Base-by-base conservation (phyloP, 805 yeast species). In the Tetrapisispora phaffii region DNA sequence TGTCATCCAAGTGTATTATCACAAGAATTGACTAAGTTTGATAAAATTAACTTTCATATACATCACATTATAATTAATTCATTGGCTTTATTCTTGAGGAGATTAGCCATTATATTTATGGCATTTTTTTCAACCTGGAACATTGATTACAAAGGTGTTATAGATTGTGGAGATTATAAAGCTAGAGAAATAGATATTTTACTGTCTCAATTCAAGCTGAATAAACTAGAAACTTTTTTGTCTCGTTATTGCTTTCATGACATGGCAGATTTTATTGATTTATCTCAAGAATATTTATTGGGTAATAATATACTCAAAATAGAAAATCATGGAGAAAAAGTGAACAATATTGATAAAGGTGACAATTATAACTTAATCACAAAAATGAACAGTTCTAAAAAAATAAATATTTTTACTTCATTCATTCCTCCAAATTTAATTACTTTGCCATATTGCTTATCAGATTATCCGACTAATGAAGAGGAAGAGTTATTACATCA, bases 401-500 rank as follows among this genome's bases (percentile, higher is more conserved):
- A 23, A 5, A 7, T 33, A 9, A 19, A 38, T 10, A 39, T 24
- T 17, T 46, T 47, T 16, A 17, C 35, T 8, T 45, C 54, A 1
- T 28, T 33, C 32, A 21, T 29, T 6, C 46, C 47, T 26, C 41
- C 47, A 2, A 34, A 32, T 9, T 41, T 54, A 22, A 29, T 46
- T 15, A 23, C 39, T 6, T 42, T 54, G 22, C 54, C 58, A 17
- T 10, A 43, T 26, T 41, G 48, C 26, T 33, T 52, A 26, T 51
- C 55, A 4, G 36, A 44, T 20, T 50, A 39, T 28, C 46, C 34
- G 16, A 35, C 13, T 7, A 31, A 19, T 26, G 39, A 42, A n/a
- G 64, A 66, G 39, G 67, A 66, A 20, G 59, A 65, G 36, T 67
- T 68, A 13, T 20, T 65, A 59, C 54, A 71, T 69, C 26, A 72